Evolutionary conservation across 2,329 filamentous ascomycete genomes (phyloP), one percentile per base, ranked within the genome.

Genomic region (Phoma sp.): DNA sequence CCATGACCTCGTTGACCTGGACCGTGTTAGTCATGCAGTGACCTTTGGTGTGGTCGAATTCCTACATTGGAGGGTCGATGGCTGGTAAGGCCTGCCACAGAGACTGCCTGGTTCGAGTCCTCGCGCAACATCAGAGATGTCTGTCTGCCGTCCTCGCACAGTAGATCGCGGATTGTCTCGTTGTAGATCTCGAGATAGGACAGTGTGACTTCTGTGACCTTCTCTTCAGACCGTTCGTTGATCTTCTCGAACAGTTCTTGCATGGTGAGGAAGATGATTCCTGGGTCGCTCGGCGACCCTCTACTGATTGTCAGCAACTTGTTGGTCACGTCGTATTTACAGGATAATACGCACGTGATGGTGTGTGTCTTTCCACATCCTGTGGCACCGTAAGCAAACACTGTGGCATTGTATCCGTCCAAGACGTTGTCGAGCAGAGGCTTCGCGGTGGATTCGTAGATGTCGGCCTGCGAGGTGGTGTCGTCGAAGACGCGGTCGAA

Each of bases 101-200:
- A 95, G 7, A 99, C 95, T 9, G 90, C 86, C 73, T 96, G 91
- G 68, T 98, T 93, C 53, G 90, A 89, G 78, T 99, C 95, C 76
- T 99, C 95, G 42, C 95, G 89, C 36, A 99, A 83, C 88, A 95
- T 96, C 60, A 99, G 77, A 3, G 91, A 89, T 62, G 87, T 84
- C 77, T 93, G 95, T 76, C 87, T 90, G 33, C 88, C 90, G 23
- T 89, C 89, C 0, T 91, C 89, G n/a, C 95, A 89, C 38, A 99
- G 82, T 68, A 99, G 79, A 78, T 99, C 95, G 47, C 95, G 90
- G 67, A 99, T 99, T 0, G 93, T 97, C 79, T 99, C 95, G 73
- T 99, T 99, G 82, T 99, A 99, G 60, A 99, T 99, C 73, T 99
- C 95, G 33, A 99, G 83, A 69, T 98, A 99, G 0, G 93, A 97